phyloP scores from a whole-genome alignment of 2,329 filamentous ascomycete genomes.

The Aspergillus persii region DNA sequence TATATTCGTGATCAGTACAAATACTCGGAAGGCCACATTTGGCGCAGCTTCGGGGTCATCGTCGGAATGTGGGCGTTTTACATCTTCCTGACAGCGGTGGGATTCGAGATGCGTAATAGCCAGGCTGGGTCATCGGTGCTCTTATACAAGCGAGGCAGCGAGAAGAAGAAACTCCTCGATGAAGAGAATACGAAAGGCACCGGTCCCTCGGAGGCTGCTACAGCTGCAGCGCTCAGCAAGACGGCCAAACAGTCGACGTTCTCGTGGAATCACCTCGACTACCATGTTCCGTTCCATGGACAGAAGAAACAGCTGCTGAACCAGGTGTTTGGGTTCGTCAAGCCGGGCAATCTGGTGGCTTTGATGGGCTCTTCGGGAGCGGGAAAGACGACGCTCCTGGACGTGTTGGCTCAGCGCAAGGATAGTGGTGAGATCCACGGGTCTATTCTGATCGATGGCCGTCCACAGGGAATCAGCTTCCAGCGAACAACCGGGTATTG shows the following conservation, averaged over 20 bases:
- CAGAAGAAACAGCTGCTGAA: constrained; percentile 52
- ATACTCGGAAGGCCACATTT: constrained; percentile 57
- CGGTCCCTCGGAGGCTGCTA: background rate
- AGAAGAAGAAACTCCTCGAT: constrained; percentile 16
- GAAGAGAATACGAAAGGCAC: background rate
- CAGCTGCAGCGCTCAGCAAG: constrained; percentile 31
- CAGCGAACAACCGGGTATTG: constrained; percentile 53
- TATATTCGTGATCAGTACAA: constrained; percentile 55
- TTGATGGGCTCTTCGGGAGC: constrained; percentile 83
- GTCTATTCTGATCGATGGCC: constrained; percentile 44
- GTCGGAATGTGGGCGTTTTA: constrained; percentile 72
- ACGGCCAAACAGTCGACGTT: constrained; percentile 67
- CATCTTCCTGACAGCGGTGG: constrained; percentile 67
- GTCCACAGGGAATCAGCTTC: constrained; percentile 44
- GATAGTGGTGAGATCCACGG: constrained; percentile 44
- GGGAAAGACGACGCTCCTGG: constrained; percentile 48
- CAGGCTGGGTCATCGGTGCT: constrained; percentile 31
- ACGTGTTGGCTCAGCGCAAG: constrained; percentile 44
- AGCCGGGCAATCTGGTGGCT: constrained; percentile 71
- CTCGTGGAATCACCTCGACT: constrained; percentile 81
- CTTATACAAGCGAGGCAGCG: constrained; percentile 33
- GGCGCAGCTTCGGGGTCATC: constrained; percentile 76
- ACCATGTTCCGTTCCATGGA: constrained; percentile 53
- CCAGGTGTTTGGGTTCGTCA: constrained; percentile 67
- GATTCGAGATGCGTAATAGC: constrained; percentile 62